phyloP scores from a whole-genome alignment of 148 eudicot species.

The Camellia sinensis region DNA sequence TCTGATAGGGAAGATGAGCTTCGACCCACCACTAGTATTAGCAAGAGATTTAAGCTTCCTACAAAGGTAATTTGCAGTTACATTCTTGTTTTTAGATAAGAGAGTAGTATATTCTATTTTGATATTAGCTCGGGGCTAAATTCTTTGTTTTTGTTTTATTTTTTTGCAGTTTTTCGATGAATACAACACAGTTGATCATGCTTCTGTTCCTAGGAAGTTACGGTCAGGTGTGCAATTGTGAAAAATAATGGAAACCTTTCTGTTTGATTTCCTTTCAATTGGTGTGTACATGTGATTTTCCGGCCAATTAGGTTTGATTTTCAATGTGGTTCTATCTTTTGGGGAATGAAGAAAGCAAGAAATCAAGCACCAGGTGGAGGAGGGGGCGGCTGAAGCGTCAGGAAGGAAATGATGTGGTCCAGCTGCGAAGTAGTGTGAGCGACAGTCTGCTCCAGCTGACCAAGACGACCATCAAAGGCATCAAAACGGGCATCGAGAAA shows the following conservation, averaged over 20 bases:
- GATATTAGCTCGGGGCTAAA: neutral
- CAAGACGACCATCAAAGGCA: too few relatives aligned
- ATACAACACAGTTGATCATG: slow-evolving; percentile 36
- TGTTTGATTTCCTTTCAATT: neutral
- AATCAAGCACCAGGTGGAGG: too few relatives aligned
- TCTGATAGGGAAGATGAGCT: slow-evolving; percentile 33
- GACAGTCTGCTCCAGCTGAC: too few relatives aligned
- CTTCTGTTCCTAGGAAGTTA: slow-evolving; percentile 58
- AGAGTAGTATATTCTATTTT: neutral
- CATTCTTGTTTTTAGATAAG: neutral
- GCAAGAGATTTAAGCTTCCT: slow-evolving; percentile 44
- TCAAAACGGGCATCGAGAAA: too few relatives aligned
- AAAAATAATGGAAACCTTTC: neutral
- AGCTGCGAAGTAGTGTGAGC: too few relatives aligned
- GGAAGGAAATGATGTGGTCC: too few relatives aligned
- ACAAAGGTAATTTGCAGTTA: slow-evolving; percentile 35
- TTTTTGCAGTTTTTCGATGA: slow-evolving; percentile 48
- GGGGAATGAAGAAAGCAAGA: too few relatives aligned
- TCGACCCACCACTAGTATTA: slow-evolving; percentile 16
- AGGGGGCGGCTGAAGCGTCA: too few relatives aligned
- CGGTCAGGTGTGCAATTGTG: slow-evolving; percentile 54
- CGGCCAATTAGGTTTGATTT: slow-evolving; percentile 14
- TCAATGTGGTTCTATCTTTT: slow-evolving; percentile 13
- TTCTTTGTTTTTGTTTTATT: neutral
- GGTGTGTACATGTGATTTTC: slow-evolving; percentile 2